Base-by-base conservation (phyloP, 2,329 filamentous ascomycete species). In the Phialophora expanda region DNA sequence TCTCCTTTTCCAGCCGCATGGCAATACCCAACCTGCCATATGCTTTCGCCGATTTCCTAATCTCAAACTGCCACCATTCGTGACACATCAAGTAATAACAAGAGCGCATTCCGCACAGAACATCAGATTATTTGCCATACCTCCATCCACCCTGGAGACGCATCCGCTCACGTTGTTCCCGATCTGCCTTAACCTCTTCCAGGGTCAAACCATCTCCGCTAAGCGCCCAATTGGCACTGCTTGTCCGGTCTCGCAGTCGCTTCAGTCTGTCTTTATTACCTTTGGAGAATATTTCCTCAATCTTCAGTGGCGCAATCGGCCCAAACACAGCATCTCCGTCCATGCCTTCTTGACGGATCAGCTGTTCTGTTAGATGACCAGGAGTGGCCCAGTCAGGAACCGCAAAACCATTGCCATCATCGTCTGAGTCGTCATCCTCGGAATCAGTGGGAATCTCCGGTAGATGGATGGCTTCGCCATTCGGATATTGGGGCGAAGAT, bases 391-490 rank as follows among this genome's bases (percentile, higher is more conserved):
- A 99, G 7, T 87, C 86, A 2, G 92, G 91, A 17, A 92, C 86
- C 61, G 80, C 82, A 74, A 91, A 88, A 56, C 83, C 82, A 46
- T 68, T 68, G 38, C 84, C 84, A 51, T 85, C 83, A 2, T 80
- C 78, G 48, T 90, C 86, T 5, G 85, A 86, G 67, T 94, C 90
- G 56, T 94, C 90, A 66, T 96, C 92, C 73, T 97, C 93, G 32
- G 92, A 93, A 75, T 99, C 96, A 1, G 95, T 98, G 69, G 93
- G 88, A 72, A 99, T 98, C 72, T 99, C 95, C 0, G 95, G 94
- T 2, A 99, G 86, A 71, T 95, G 90, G 73, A 99, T 97, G 59
- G 86, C 87, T 66, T 99, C 95, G 67, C 93, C 92, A 72, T 92
- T 94, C 67, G 90, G 90, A 79, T 96, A 96, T 60, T 91, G 87